Evolutionary conservation across 83 land plant genomes (phyloP), one percentile per base, ranked within the genome.

Genomic region (Picea mariana): DNA sequence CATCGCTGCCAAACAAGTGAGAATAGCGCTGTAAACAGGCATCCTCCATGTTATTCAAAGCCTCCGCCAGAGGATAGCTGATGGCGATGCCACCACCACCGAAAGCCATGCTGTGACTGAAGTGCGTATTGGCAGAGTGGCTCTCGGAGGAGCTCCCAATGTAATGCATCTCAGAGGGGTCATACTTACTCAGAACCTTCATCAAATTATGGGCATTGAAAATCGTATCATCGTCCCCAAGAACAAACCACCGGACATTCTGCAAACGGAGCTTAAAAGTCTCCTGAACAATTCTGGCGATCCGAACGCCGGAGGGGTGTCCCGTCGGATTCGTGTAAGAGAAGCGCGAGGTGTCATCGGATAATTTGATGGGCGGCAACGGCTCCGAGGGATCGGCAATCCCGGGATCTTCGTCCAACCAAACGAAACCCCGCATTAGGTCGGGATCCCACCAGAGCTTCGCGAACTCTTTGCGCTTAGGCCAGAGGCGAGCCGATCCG

Each of bases 41-140:
- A 66, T 90, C 92, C 67, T 86, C 87, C 73, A 90, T 84, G 17
- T 64, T 81, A n/a, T 80, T 69, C 27, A 91, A 61, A 1, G 89
- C 92, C 73, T 80, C 86, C 2, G 93, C 93, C 15, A 91, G 84
- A 38, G 92, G 90, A 21, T 87, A 87, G 34, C 92, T 89, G 38
- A 91, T 87, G n/a, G 93, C 93, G 9, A 91, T 89, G 15, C 93
- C 93, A 3, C 89, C 93, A 9, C 93, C 92, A 1, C 93, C 93
- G 60, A 89, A 91, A 3, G 93, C 93, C 93, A 89, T 89, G 63
- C 83, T 77, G 59, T 91, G 88, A 82, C 90, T 89, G 66, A 91
- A 89, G 75, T 87, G 80, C 3, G 87, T 69, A 85, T 91, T 91
- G 8, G 91, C 87, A 18, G 86, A 83, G 77, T 91, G 93, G 81